Base-by-base conservation (phyloP, 202 grass and related monocot genomes). In the Cymbopogon flexuosus region DNA sequence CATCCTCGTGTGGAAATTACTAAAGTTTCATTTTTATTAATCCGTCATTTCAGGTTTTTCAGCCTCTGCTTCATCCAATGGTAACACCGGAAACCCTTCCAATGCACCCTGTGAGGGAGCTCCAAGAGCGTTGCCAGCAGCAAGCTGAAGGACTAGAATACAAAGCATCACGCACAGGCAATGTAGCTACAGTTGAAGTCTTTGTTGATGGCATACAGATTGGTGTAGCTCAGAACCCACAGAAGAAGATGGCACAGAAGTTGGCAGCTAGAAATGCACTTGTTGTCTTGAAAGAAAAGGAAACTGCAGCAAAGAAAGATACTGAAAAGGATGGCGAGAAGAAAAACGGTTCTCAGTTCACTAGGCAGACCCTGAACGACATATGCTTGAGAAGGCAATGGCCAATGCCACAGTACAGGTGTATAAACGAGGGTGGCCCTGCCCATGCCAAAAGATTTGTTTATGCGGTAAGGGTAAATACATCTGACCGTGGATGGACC, bases 221-320 rank as follows among this genome's bases (percentile, higher is more conserved):
- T 64, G 92, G 96, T 70, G 81, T 96, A 84, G 96, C 88, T 64
- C 96, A 99, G 58, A 99, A 99, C 63, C 83, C 88, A 27, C 96
- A 99, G 83, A 99, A 95, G 88, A 98, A 99, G 73, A 99, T 99
- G 96, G 96, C 96, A 56, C 96, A 99, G 74, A 99, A 99, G 85
- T 78, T 99, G 78, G 96, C 96, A 0, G 96, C 96, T 14, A 93
- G 92, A 75, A 99, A 96, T 67, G 96, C 96, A 1, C 84, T 99
- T 5, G 88, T 88, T 16, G 52, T 93, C 43, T 86, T 99, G 75
- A 93, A 91, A 80, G 96, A 98, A 70, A 97, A 93, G 86, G 93
- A 97, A 86, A 83, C 82, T 2, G 90, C 88, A 60, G 77, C 79
- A 37, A 88, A 79, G 18, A 93, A 89, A 81, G 88, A 91, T 49